Conservation (phyloP, 768 basidiomycete genomes). For the Amanita jacksonii region DNA sequence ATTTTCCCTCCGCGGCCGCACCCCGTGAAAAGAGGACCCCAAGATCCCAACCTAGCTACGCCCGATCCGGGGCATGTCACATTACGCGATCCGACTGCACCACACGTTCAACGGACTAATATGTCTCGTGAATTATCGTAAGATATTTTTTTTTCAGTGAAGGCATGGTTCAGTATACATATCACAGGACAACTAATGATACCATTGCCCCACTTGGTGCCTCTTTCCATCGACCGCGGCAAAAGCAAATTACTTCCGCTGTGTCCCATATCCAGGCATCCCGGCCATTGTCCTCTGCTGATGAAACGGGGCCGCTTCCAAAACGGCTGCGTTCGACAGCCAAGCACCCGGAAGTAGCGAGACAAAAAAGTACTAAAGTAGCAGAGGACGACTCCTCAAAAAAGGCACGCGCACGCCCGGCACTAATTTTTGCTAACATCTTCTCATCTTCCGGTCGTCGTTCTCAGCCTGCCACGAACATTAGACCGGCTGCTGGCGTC, state of each 20-base stretch:
- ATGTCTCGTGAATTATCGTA: constrained; percentile 57
- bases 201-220: constrained; percentile 45
- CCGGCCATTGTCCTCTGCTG: constrained; percentile 73
- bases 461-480: constrained; percentile 63
- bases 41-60: constrained; percentile 55
- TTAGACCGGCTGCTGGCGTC: constrained; percentile 42
- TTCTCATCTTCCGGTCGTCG: constrained; percentile 80
- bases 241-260: constrained; percentile 37
- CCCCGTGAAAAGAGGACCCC: constrained; percentile 43
- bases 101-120: constrained; percentile 43
- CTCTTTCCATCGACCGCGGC: constrained; percentile 44
- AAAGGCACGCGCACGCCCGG: constrained; percentile 90
- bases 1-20: constrained; percentile 56
- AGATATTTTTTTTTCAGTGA: constrained; percentile 16
- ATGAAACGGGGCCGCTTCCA: constrained; percentile 69
- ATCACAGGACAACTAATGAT: constrained; percentile 45
- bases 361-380: constrained; percentile 52
- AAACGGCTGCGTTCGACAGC: constrained; percentile 65
- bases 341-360: constrained; percentile 42
- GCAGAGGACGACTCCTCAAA: constrained; percentile 63
- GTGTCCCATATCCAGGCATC: constrained; percentile 33
- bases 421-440: constrained; percentile 78
- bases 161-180: constrained; percentile 10
- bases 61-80: constrained; percentile 53
- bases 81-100: constrained; percentile 42